Conservation (phyloP, 805 yeast genomes). For the Myxozyma nipponensis region DNA sequence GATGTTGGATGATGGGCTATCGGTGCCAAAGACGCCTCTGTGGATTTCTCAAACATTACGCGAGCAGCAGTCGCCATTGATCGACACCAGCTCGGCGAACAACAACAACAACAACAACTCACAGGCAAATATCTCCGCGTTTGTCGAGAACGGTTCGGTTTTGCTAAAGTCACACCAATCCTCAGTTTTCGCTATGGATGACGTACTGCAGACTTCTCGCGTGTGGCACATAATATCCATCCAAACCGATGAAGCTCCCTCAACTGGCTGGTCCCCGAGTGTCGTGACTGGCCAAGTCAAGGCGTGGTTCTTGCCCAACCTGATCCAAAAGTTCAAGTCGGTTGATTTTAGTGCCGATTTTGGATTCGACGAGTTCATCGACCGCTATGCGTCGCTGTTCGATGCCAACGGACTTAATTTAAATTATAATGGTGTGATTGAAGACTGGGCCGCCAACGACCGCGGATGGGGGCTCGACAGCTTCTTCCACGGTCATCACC, state of each 20-base stretch:
- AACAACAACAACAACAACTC: neutral
- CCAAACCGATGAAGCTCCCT: constrained; percentile 6
- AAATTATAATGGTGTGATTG: constrained; percentile 30
- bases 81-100: constrained; percentile 14
- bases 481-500: constrained; percentile 37
- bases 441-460: constrained; percentile 38
- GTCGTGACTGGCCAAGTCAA: constrained; percentile 40
- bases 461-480: constrained; percentile 37
- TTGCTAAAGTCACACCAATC: constrained; percentile 7
- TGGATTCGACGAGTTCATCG: constrained; percentile 39
- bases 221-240: constrained; percentile 38
- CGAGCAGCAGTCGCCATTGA: constrained; percentile 13
- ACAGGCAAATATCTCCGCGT: neutral
- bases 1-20: constrained; percentile 39
- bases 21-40: constrained; percentile 33
- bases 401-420: constrained; percentile 31
- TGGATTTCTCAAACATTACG: constrained; percentile 17
- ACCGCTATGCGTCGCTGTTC: constrained; percentile 35
- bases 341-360: constrained; percentile 42
- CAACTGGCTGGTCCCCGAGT: constrained; percentile 37
- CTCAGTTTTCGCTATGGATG: constrained; percentile 27
- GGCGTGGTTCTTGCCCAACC: constrained; percentile 38
- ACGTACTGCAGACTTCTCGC: constrained; percentile 34
- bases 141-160: constrained; percentile 16
- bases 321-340: constrained; percentile 38